phyloP scores from a whole-genome alignment of 2,329 filamentous ascomycete genomes.

The Nemania sp. region DNA sequence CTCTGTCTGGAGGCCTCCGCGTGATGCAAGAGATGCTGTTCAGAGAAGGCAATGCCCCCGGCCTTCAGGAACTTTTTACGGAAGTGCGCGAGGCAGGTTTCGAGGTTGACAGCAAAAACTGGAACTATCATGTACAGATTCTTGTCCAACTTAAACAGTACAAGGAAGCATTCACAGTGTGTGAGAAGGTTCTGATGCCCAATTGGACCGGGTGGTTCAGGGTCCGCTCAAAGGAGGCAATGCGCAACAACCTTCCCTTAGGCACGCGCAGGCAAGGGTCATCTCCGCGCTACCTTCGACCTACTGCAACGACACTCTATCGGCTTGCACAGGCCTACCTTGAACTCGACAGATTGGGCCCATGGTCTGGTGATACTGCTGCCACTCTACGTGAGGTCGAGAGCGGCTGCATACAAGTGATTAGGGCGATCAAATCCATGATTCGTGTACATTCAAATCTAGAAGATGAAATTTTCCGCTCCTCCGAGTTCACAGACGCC shows the following conservation, averaged over 20 bases:
- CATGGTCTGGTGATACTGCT: slow-evolving; percentile 55
- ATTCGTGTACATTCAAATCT: slow-evolving; percentile 33
- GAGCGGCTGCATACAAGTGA: slow-evolving; percentile 41
- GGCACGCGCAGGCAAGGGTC: slow-evolving; percentile 47
- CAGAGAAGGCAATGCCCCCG: slow-evolving; percentile 47
- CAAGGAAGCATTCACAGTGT: slow-evolving; percentile 71
- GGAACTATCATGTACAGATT: slow-evolving; percentile 76
- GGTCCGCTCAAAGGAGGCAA: slow-evolving; percentile 37
- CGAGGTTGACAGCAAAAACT: slow-evolving; percentile 73
- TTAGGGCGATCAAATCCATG: slow-evolving; percentile 42
- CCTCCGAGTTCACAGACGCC: slow-evolving; percentile 22
- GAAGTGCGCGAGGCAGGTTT: slow-evolving; percentile 71
- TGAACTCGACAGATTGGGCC: slow-evolving; percentile 51
- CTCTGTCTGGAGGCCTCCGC: slow-evolving; percentile 54
- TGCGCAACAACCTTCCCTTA: slow-evolving; percentile 41
- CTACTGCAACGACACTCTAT: slow-evolving; percentile 52
- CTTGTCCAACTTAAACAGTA: slow-evolving; percentile 65
- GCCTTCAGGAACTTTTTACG: slow-evolving; percentile 56
- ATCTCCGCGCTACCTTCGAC: slow-evolving; percentile 45
- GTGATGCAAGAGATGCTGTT: slow-evolving; percentile 54
- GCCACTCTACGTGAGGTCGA: slow-evolving; percentile 46
- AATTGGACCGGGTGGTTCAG: slow-evolving; percentile 74
- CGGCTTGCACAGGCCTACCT: slow-evolving; percentile 55
- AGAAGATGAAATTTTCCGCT: slow-evolving; percentile 35
- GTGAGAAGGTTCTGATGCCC: slow-evolving; percentile 78